A percentile compares a stretch with the other conserved stretches of the same genome.
Conservation (phyloP, 805 yeast species). For the Pichia ethanolica region DNA sequence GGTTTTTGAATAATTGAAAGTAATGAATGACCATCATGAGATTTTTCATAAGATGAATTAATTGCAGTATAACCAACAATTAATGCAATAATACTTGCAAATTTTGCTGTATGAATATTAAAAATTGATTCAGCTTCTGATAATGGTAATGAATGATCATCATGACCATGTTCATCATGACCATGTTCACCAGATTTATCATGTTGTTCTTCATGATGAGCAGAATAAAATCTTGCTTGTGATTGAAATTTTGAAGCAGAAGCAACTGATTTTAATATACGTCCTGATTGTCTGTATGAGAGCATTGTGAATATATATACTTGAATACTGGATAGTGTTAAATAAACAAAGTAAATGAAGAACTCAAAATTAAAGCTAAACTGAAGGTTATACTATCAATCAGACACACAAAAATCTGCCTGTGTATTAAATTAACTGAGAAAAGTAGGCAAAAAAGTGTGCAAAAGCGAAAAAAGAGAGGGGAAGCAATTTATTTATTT, state of each 20-base stretch:
- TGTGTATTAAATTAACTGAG: no score
- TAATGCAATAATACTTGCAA: constrained; percentile 14
- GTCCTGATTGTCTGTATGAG: not conserved
- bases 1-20: constrained; percentile 15
- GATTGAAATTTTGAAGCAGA: not conserved
- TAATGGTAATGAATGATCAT: constrained; percentile 16
- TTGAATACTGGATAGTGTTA: no score
- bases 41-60: constrained; percentile 43
- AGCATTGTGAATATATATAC: not conserved
- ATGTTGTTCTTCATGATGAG: constrained; percentile 8
- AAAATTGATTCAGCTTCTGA: constrained; percentile 26
- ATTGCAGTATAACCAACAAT: constrained; percentile 39
- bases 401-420: no score
- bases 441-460: no score
- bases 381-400: no score
- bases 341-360: no score
- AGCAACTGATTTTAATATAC: not conserved
- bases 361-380: no score
- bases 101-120: constrained; percentile 19
- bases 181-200: constrained; percentile 5
- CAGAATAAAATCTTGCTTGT: constrained; percentile 7
- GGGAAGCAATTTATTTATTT: no score
- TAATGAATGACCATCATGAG: constrained; percentile 29
- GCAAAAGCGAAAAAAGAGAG: no score
- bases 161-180: constrained; percentile 11